phyloP scores from a whole-genome alignment of 139 green algal genomes.

The Pseudopediastrum boryanum region DNA sequence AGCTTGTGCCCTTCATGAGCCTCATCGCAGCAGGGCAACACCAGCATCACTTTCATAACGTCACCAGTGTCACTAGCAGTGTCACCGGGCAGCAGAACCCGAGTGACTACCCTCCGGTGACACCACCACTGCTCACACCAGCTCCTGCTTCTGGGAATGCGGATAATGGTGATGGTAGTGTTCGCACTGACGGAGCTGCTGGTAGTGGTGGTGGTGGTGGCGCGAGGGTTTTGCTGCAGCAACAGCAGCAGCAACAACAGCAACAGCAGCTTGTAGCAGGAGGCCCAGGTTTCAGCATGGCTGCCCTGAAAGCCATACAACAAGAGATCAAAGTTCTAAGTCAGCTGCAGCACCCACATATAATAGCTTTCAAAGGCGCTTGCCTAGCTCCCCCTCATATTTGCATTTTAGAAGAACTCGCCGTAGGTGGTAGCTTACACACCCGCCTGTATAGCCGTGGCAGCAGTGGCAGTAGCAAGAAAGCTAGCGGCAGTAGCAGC shows the following conservation, averaged over 20 bases:
- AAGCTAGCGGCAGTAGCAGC: not conserved
- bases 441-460: slow-evolving; percentile 44
- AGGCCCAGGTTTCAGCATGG: slow-evolving; percentile 23
- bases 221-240: not conserved
- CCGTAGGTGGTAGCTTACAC: slow-evolving; percentile 55
- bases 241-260: not conserved
- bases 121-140: not conserved
- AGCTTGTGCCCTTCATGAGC: slow-evolving; percentile 65
- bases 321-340: slow-evolving; percentile 53
- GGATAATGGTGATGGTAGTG: not conserved
- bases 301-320: slow-evolving; percentile 25
- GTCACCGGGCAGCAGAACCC: no score
- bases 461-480: slow-evolving; percentile 15
- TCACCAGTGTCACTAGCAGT: not conserved
- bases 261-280: slow-evolving; percentile 21
- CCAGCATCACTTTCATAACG: slow-evolving; percentile 2
- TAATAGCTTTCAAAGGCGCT: slow-evolving; percentile 53
- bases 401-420: slow-evolving; percentile 69
- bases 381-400: slow-evolving; percentile 59
- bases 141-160: not conserved
- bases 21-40: slow-evolving; percentile 41
- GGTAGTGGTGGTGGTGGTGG: no score
- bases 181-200: no score
- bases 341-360: slow-evolving; percentile 51
- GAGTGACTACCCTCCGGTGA: not conserved